Conservation (phyloP, 495 filamentous ascomycete species). For the Hypoxylon rickii region DNA sequence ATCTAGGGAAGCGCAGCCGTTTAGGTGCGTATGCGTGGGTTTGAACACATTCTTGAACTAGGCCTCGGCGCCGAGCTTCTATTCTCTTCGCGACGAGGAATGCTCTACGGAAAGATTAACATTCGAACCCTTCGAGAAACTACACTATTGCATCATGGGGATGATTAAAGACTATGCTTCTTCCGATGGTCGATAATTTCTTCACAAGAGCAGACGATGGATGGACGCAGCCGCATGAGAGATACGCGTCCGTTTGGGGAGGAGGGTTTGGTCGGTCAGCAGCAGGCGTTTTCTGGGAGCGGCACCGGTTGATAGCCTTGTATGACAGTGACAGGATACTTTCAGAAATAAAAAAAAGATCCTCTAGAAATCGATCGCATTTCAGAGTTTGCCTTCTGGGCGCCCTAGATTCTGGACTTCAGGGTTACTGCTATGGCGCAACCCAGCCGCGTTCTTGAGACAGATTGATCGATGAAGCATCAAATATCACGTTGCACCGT, state of each 20-base stretch:
- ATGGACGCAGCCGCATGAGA: conserved; percentile 8
- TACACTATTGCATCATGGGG: conserved; percentile 15
- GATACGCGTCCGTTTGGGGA: conserved; percentile 1
- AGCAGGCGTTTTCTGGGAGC: conserved; percentile 11
- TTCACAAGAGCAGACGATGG: conserved; percentile 16
- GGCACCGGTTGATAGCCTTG: conserved; percentile 1
- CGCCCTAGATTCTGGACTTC: too few species aligned
- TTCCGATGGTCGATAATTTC: conserved; percentile 14
- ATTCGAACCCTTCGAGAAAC: neutral
- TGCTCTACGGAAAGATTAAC: neutral
- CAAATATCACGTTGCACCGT: too few species aligned
- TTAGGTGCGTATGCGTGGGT: neutral
- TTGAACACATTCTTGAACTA: conserved; percentile 11
- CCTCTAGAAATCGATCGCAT: too few species aligned
- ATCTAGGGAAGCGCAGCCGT: conserved; percentile 2
- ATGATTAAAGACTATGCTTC: conserved; percentile 26
- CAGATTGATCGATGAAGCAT: too few species aligned
- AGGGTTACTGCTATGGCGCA: too few species aligned
- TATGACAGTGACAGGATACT: conserved; percentile 12
- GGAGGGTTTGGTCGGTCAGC: conserved; percentile 6
- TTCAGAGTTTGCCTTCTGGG: too few species aligned
- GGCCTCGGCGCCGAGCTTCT: conserved; percentile 2
- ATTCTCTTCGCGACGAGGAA: neutral
- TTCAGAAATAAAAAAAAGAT: neutral
- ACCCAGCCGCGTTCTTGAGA: too few species aligned